Conservation (phyloP, 306 rosid genomes). For the Ceratonia siliqua region DNA sequence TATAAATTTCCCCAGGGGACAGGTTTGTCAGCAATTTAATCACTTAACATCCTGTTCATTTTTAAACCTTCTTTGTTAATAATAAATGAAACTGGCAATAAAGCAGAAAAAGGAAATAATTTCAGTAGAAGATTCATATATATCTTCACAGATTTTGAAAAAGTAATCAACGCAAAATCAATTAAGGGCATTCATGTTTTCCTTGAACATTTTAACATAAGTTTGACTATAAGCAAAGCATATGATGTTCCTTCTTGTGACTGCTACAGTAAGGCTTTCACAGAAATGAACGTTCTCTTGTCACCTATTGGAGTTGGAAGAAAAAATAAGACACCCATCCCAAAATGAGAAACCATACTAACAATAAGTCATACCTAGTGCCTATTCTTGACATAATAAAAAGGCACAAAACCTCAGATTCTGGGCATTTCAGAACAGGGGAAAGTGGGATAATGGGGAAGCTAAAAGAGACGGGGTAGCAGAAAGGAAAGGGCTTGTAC, state of each 20-base stretch:
- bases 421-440: no score
- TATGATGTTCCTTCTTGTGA: slow-evolving; percentile 13
- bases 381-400: no score
- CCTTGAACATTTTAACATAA: slow-evolving; percentile 4
- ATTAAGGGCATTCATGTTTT: not conserved
- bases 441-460: no score
- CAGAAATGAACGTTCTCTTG: not conserved
- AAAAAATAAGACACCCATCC: slow-evolving; percentile 11
- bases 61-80: not conserved
- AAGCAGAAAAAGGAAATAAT: not conserved
- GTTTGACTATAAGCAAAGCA: not conserved
- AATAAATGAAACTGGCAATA: slow-evolving; percentile 3
- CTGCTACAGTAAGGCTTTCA: not conserved
- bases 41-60: not conserved
- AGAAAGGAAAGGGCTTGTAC: no score
- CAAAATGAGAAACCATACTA: not conserved
- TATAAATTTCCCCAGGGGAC: slow-evolving; percentile 12
- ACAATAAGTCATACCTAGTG: no score
- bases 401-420: no score
- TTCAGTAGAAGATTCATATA: not conserved
- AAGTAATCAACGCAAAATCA: slow-evolving; percentile 9
- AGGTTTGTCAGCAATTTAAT: slow-evolving; percentile 20
- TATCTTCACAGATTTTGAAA: not conserved
- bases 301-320: not conserved
- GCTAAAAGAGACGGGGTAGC: no score